phyloP scores from a whole-genome alignment of 1,284 basidiomycete genomes.

The Marasmius fiardii region DNA sequence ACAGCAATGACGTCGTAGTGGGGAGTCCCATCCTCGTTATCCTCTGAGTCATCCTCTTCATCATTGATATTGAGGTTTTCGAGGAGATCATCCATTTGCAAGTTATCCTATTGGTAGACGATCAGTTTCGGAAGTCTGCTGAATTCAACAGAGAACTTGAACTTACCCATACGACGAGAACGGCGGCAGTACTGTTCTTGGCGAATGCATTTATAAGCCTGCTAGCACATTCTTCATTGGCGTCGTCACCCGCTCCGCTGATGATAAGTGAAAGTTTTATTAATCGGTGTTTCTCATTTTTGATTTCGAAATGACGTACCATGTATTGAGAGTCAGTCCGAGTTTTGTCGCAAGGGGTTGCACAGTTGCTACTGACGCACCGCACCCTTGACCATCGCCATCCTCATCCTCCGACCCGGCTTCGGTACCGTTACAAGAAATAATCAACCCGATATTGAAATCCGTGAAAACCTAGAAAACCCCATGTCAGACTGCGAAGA shows the following conservation, averaged over 20 bases:
- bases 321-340: conserved; percentile 20
- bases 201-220: conserved; percentile 19
- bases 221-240: conserved; percentile 21
- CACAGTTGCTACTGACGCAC: conserved; percentile 20
- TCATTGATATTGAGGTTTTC: conserved; percentile 3
- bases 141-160: no score
- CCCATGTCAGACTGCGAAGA: no score
- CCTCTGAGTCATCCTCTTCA: not conserved
- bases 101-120: not conserved
- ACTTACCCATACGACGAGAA: conserved; percentile 24
- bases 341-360: conserved; percentile 20
- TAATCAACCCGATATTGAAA: not conserved
- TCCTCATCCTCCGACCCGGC: no score
- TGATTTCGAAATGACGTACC: conserved; percentile 12
- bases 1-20: not conserved
- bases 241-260: conserved; percentile 21
- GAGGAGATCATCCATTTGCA: conserved; percentile 3
- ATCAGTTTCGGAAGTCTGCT: not conserved
- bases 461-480: not conserved
- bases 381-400: conserved; percentile 12
- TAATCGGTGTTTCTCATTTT: not conserved
- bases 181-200: conserved; percentile 20
- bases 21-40: not conserved
- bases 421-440: not conserved
- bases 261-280: not conserved